Percentiles rank a stretch among this genome's conserved stretches.
Conservation (phyloP, 805 yeast genomes). For the Spathaspora arborariae region DNA sequence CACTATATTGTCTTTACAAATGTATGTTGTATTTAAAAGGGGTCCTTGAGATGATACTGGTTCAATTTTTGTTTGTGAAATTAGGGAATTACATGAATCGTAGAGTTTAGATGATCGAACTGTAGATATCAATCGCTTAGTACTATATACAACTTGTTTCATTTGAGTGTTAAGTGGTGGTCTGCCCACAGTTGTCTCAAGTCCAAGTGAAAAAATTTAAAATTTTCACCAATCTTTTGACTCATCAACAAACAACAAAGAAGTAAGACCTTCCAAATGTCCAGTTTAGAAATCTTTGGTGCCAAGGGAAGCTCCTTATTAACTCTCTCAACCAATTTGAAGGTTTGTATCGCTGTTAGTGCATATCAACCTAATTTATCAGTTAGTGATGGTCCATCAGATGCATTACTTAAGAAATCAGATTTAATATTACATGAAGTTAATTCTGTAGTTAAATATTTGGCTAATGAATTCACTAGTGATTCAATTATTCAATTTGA, state of each 20-base stretch:
- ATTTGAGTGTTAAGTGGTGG: too few species aligned
- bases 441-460: conserved; percentile 66
- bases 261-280: neutral
- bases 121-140: neutral
- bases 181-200: too few species aligned
- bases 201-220: neutral
- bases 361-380: conserved; percentile 24
- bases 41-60: neutral
- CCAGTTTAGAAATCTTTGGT: conserved; percentile 22
- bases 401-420: conserved; percentile 28
- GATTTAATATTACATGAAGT: conserved; percentile 55
- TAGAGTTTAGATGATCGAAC: neutral
- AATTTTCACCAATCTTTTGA: neutral
- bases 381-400: conserved; percentile 14
- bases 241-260: neutral
- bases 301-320: conserved; percentile 20
- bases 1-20: conserved; percentile 72
- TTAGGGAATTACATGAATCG: neutral
- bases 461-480: conserved; percentile 45
- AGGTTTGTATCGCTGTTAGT: conserved; percentile 40
- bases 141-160: neutral
- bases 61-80: neutral
- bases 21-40: conserved; percentile 11
- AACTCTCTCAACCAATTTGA: conserved; percentile 39
- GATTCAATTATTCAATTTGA: conserved; percentile 35